Conservation (phyloP, 306 rosid species). For the Dryas alaskensis region DNA sequence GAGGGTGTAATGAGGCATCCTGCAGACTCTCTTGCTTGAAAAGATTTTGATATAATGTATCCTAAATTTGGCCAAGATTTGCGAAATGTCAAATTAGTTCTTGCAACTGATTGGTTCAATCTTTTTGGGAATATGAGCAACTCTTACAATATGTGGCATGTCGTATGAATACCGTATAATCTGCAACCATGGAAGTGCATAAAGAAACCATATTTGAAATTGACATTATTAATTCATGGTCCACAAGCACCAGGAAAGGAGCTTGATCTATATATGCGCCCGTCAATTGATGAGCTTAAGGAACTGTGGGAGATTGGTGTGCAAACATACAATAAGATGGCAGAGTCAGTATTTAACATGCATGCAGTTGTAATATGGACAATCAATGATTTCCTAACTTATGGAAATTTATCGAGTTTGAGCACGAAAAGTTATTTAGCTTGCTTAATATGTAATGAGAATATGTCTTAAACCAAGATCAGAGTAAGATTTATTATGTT, state of each 20-base stretch:
- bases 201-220: not conserved
- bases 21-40: not conserved
- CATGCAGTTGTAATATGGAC: not conserved
- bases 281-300: not conserved
- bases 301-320: constrained; percentile 1
- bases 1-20: not conserved
- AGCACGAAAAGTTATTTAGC: not conserved
- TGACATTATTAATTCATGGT: constrained; percentile 3
- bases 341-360: not conserved
- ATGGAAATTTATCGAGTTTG: constrained; percentile 8
- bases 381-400: not conserved
- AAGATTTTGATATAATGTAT: not conserved
- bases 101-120: not conserved
- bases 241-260: not conserved
- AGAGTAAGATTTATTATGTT: no score
- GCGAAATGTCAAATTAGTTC: not conserved
- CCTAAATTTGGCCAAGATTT: not conserved
- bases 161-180: no score
- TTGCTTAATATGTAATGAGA: not conserved
- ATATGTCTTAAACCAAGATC: no score
- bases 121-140: no score
- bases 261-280: not conserved
- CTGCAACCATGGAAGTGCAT: no score
- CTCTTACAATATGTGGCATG: no score
- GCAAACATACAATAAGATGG: not conserved